Evolutionary conservation across 768 basidiomycete species (phyloP).

Genomic region (Pleurotus ostreatus): DNA sequence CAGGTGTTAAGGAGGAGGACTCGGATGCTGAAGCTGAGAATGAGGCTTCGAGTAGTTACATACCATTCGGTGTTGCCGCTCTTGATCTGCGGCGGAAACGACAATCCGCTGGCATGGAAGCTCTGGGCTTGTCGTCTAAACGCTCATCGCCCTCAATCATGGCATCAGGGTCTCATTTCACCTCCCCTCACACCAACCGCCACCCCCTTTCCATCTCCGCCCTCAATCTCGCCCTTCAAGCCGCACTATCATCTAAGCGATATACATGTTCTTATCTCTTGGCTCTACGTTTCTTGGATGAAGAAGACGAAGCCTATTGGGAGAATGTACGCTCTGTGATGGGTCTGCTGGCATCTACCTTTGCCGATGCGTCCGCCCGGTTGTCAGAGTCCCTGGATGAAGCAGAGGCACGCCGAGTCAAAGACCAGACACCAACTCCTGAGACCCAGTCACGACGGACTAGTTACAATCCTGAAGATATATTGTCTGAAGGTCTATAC

Average conservation of each 20-base stretch:
- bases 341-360: conserved; percentile 59
- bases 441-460: conserved; percentile 13
- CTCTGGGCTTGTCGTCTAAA: conserved; percentile 36
- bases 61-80: conserved; percentile 58
- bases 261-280: conserved; percentile 79
- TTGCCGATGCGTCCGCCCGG: conserved; percentile 60
- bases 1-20: conserved; percentile 27
- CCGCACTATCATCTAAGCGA: conserved; percentile 67
- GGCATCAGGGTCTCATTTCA: conserved; percentile 56
- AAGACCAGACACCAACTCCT: conserved; percentile 47
- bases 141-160: conserved; percentile 27
- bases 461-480: conserved; percentile 19
- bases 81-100: conserved; percentile 56
- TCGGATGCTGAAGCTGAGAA: conserved; percentile 20
- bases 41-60: conserved; percentile 14
- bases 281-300: conserved; percentile 68
- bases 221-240: conserved; percentile 55
- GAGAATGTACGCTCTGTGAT: conserved; percentile 79
- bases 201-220: conserved; percentile 69
- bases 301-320: conserved; percentile 78
- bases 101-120: conserved; percentile 43
- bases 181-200: conserved; percentile 58
- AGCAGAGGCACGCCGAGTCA: conserved; percentile 46
- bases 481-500: conserved; percentile 10
- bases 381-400: conserved; percentile 63